Percentiles rank a stretch among this genome's conserved stretches.
phyloP scores from a whole-genome alignment of 2,329 filamentous ascomycete species.

The Colletotrichum spinosum region DNA sequence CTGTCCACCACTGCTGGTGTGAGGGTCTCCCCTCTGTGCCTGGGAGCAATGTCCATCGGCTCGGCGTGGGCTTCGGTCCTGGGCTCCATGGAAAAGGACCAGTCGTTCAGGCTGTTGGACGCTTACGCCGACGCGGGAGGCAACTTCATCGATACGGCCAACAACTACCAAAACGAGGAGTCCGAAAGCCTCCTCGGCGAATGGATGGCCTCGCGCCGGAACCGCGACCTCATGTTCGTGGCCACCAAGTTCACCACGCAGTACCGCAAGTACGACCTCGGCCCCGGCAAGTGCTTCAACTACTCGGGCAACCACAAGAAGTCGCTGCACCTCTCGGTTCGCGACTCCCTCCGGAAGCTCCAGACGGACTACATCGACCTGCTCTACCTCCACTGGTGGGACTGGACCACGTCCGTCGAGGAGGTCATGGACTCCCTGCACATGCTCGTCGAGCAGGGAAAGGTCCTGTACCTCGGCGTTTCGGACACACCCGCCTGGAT shows the following conservation, averaged over 20 bases:
- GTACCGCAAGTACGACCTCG: constrained; percentile 53
- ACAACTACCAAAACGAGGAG: constrained; percentile 68
- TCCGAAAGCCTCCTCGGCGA: constrained; percentile 69
- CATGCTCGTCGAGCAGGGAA: constrained; percentile 53
- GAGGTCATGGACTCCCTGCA: constrained; percentile 58
- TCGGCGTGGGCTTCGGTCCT: constrained; percentile 57
- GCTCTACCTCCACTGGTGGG: constrained; percentile 59
- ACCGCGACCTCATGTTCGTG: constrained; percentile 65
- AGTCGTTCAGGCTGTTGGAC: constrained; percentile 68
- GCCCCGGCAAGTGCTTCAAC: constrained; percentile 52
- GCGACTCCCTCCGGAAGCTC: constrained; percentile 58
- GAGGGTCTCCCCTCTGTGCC: constrained; percentile 63
- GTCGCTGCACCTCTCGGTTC: constrained; percentile 55
- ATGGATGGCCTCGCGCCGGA: constrained; percentile 62
- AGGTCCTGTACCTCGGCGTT: constrained; percentile 55
- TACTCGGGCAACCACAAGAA: constrained; percentile 56
- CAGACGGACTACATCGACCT: constrained; percentile 58
- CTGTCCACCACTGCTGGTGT: constrained; percentile 62
- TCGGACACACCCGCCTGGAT: constrained; percentile 55
- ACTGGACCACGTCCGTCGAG: constrained; percentile 53
- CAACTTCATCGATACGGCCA: constrained; percentile 76
- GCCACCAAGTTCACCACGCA: constrained; percentile 68
- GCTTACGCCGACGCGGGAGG: constrained; percentile 67
- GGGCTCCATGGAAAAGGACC: constrained; percentile 66
- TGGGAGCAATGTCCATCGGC: constrained; percentile 67